A percentile compares a stretch with the other conserved stretches of the same genome.
Evolutionary conservation across 2,329 filamentous ascomycete species (phyloP).

Genomic region (Monilinia laxa): DNA sequence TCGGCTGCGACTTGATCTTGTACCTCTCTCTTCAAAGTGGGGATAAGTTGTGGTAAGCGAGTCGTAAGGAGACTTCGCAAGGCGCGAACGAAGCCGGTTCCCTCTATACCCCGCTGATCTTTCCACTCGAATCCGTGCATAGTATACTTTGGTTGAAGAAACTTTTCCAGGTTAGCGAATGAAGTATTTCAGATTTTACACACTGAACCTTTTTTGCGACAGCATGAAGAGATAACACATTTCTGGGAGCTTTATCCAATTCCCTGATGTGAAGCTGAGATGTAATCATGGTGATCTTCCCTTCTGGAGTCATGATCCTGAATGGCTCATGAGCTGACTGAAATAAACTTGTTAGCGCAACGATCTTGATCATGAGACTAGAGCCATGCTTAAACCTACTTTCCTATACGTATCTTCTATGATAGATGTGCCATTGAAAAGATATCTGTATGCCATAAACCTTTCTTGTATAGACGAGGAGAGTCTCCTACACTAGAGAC

Average conservation of each 20-base stretch:
- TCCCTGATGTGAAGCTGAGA: slow-evolving; percentile 21
- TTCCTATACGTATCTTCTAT: slow-evolving; percentile 5
- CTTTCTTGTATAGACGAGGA: neutral
- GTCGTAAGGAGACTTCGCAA: slow-evolving; percentile 23
- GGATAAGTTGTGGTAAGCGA: slow-evolving; percentile 24
- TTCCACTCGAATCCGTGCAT: slow-evolving; percentile 27
- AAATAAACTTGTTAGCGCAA: neutral
- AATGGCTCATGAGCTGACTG: slow-evolving; percentile 4
- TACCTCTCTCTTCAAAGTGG: slow-evolving; percentile 8
- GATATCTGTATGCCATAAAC: slow-evolving; percentile 2
- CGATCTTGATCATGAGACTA: neutral
- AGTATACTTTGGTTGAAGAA: slow-evolving; percentile 26
- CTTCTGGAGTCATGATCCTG: neutral
- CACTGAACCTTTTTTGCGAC: slow-evolving; percentile 23
- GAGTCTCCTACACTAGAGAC: neutral
- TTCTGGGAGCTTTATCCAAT: slow-evolving; percentile 22
- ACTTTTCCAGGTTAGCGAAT: slow-evolving; percentile 12
- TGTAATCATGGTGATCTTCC: slow-evolving; percentile 7
- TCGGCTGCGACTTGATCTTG: neutral
- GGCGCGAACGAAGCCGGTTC: slow-evolving; percentile 21
- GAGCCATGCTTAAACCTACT: neutral
- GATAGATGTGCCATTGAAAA: slow-evolving; percentile 4
- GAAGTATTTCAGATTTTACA: too few species aligned
- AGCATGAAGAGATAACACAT: slow-evolving; percentile 24
- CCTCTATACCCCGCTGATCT: slow-evolving; percentile 23